Conservation (phyloP, 2,329 filamentous ascomycete species). For the Lizonia empirigonia region DNA sequence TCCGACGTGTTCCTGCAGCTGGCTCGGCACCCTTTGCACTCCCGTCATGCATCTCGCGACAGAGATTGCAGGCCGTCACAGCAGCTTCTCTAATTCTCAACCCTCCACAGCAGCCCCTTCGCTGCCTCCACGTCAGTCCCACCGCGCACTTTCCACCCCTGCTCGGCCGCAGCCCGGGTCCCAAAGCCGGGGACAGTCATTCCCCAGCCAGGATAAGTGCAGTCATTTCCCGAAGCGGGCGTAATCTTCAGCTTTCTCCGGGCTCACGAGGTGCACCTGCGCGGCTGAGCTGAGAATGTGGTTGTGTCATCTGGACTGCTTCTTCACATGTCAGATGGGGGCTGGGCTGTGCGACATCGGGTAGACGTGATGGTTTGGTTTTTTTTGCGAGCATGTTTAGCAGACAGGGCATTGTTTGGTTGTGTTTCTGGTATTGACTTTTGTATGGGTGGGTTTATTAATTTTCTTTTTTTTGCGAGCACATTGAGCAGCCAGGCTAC, state of each 20-base stretch:
- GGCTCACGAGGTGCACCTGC: slow-evolving; percentile 26
- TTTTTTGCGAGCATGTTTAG: background rate
- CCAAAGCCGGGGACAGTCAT: slow-evolving; percentile 14
- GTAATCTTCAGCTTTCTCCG: slow-evolving; percentile 5
- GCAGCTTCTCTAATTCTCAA: background rate
- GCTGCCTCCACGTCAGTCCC: no score
- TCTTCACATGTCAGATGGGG: slow-evolving; percentile 17
- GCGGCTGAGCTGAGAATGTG: slow-evolving; percentile 9
- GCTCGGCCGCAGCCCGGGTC: slow-evolving; percentile 10
- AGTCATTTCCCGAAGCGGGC: slow-evolving; percentile 15
- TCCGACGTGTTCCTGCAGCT: slow-evolving; percentile 15
- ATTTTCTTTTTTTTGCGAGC: no score
- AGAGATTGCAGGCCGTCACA: background rate
- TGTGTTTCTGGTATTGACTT: no score
- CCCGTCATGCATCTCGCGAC: background rate
- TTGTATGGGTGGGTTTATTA: no score
- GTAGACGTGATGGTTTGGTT: no score
- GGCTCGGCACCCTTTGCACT: background rate
- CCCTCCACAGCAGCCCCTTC: slow-evolving; percentile 5
- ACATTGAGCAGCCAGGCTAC: no score
- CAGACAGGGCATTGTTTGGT: no score
- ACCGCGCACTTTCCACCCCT: no score
- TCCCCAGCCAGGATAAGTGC: no score
- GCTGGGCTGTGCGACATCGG: slow-evolving; percentile 1
- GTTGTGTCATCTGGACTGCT: slow-evolving; percentile 8